Evolutionary conservation across 2,329 filamentous ascomycete species (phyloP).

Genomic region (Colletotrichum sp.): DNA sequence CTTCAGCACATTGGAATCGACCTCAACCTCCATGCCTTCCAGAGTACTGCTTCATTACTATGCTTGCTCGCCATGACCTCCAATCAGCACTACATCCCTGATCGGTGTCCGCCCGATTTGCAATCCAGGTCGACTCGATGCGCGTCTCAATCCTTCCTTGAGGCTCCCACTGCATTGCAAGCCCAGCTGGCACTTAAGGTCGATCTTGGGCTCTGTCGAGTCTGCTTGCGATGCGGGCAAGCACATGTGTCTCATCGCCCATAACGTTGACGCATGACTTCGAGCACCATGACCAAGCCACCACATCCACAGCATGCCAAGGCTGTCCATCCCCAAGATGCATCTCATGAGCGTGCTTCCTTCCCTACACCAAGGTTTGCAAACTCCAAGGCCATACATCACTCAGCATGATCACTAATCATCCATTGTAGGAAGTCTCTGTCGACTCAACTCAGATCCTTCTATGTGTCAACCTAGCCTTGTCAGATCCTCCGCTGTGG

Average conservation of each 20-base stretch:
- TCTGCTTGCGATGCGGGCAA: background rate
- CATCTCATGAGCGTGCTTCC: background rate
- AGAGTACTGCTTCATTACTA: background rate
- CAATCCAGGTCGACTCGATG: background rate
- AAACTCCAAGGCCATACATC: background rate
- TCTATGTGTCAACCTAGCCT: background rate
- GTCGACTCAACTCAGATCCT: background rate
- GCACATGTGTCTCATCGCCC: background rate
- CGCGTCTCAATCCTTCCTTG: background rate
- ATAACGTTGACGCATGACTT: background rate
- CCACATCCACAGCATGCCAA: background rate
- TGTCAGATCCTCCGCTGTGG: background rate
- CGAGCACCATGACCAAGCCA: background rate
- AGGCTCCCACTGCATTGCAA: background rate
- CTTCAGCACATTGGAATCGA: background rate
- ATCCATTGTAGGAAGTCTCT: background rate
- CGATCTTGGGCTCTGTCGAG: background rate
- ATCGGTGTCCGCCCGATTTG: background rate
- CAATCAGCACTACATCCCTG: background rate
- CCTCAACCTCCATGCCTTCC: background rate
- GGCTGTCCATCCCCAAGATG: background rate
- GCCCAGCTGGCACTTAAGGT: background rate
- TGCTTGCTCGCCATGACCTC: background rate
- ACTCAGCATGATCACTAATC: background rate
- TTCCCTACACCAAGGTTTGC: background rate